phyloP scores from a whole-genome alignment of 2,329 filamentous ascomycete species.

The Fusarium brevicatenulatum region DNA sequence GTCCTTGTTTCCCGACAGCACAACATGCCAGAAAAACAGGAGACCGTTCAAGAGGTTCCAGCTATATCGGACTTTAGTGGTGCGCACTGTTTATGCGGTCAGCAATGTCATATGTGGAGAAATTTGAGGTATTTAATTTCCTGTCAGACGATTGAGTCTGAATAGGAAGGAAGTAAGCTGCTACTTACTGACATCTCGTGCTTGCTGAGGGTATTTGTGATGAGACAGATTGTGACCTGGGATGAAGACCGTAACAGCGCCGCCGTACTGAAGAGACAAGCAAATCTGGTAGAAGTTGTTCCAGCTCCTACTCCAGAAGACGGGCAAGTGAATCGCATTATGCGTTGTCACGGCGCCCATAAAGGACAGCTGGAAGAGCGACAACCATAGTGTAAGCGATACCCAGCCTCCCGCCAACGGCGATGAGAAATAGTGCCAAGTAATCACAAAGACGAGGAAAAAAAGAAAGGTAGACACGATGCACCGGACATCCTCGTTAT shows the following conservation, averaged over 20 bases:
- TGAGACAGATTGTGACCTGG: constrained; percentile 22
- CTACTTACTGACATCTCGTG: constrained; percentile 20
- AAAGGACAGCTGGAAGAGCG: constrained; percentile 19
- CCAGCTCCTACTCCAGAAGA: constrained; percentile 18
- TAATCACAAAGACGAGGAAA: constrained; percentile 17
- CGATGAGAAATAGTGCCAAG: constrained; percentile 17
- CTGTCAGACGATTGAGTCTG: too few species aligned
- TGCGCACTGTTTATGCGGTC: constrained; percentile 14
- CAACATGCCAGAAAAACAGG: constrained; percentile 18
- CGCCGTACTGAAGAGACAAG: constrained; percentile 22
- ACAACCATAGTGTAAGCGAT: constrained; percentile 11
- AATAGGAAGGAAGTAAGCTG: not conserved
- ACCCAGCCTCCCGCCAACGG: not conserved
- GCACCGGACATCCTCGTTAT: constrained; percentile 16
- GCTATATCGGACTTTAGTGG: constrained; percentile 21
- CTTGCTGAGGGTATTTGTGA: constrained; percentile 28
- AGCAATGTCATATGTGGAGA: not conserved
- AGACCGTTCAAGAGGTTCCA: constrained; percentile 23
- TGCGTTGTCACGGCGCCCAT: constrained; percentile 21
- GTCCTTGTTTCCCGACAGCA: constrained; percentile 11
- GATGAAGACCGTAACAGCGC: constrained; percentile 15
- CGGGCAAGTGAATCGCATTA: constrained; percentile 12
- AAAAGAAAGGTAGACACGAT: constrained; percentile 9
- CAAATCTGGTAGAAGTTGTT: constrained; percentile 27
- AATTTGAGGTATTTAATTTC: not conserved